phyloP scores from a whole-genome alignment of 225 moss, liverwort and hornwort genomes.

The Pseudoscleropodium purum region DNA sequence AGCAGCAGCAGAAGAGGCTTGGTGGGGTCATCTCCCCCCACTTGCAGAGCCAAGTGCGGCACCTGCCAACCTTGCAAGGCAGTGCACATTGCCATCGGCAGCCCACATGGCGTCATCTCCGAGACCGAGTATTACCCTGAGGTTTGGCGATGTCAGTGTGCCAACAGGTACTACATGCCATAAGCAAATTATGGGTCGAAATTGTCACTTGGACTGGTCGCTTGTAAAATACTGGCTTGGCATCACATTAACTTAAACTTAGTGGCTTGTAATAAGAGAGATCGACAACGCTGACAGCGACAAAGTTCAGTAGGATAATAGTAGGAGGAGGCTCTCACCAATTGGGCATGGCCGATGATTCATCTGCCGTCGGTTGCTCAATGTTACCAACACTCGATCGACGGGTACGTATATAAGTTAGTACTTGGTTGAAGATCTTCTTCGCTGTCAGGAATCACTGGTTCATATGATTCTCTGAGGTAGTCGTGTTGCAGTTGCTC shows the following conservation, averaged over 20 bases:
- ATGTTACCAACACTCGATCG: background rate
- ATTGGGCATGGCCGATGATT: background rate
- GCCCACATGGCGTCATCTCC: slow-evolving; percentile 45
- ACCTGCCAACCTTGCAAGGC: slow-evolving; percentile 46
- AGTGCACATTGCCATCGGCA: slow-evolving; percentile 58
- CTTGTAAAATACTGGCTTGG: slow-evolving; percentile 26
- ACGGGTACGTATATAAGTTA: background rate
- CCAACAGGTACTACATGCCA: slow-evolving; percentile 51
- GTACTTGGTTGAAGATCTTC: slow-evolving; percentile 6
- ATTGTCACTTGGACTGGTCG: background rate
- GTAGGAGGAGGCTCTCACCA: background rate
- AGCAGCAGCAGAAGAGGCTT: slow-evolving; percentile 17
- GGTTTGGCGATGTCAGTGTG: slow-evolving; percentile 68
- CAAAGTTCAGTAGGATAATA: background rate
- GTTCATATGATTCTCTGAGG: slow-evolving; percentile 8
- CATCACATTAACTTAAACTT: background rate
- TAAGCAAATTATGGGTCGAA: background rate
- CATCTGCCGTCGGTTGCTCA: background rate
- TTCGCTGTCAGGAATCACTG: slow-evolving; percentile 10
- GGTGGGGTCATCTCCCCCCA: slow-evolving; percentile 54
- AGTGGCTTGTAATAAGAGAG: slow-evolving; percentile 10
- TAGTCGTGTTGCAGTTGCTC: background rate
- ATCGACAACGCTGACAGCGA: background rate
- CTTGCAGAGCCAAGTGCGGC: slow-evolving; percentile 40
- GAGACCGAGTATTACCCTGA: slow-evolving; percentile 72